Percentiles rank a stretch among this genome's conserved stretches.
phyloP scores from a whole-genome alignment of 495 filamentous ascomycete genomes.

The Neurospora pannonica region DNA sequence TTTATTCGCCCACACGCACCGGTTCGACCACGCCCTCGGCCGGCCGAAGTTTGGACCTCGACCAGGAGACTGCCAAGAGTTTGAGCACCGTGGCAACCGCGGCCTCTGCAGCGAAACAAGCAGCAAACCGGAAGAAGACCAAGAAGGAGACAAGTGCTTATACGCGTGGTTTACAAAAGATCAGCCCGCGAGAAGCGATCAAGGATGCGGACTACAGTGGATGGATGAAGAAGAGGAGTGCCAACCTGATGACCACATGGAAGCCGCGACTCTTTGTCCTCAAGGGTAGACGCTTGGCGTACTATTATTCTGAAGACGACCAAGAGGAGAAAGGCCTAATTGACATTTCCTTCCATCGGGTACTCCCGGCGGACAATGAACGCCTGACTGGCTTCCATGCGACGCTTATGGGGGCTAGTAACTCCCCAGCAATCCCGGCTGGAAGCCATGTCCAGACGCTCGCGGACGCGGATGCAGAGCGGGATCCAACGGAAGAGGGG shows the following conservation, averaged over 20 bases:
- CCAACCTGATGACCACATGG: conserved; percentile 93
- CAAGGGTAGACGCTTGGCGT: conserved; percentile 80
- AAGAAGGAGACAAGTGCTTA: conserved; percentile 96
- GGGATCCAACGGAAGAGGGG: conserved; percentile 33
- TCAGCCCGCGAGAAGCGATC: conserved; percentile 76
- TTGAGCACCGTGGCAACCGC: conserved; percentile 37
- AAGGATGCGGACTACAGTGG: conserved; percentile 83
- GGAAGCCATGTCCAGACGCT: conserved; percentile 49
- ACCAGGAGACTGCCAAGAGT: conserved; percentile 55
- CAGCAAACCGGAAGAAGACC: conserved; percentile 45
- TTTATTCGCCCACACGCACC: conserved; percentile 62
- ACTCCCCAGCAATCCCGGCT: conserved; percentile 62
- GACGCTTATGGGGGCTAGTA: conserved; percentile 77
- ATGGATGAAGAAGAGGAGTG: conserved; percentile 99
- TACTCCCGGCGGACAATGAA: conserved; percentile 91
- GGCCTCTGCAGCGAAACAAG: conserved; percentile 28
- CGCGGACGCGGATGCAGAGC: conserved; percentile 33
- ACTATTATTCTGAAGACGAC: conserved; percentile 93
- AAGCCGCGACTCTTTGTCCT: conserved; percentile 91
- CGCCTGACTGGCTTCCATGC: conserved; percentile 83
- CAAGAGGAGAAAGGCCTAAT: conserved; percentile 89
- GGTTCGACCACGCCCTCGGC: conserved; percentile 81
- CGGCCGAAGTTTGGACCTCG: conserved; percentile 69
- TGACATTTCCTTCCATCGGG: conserved; percentile 93
- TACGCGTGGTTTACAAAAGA: conserved; percentile 73